Evolutionary conservation across 2,329 filamentous ascomycete genomes (phyloP), one percentile per base, ranked within the genome.

Genomic region (Neopestalotiopsis sp.): DNA sequence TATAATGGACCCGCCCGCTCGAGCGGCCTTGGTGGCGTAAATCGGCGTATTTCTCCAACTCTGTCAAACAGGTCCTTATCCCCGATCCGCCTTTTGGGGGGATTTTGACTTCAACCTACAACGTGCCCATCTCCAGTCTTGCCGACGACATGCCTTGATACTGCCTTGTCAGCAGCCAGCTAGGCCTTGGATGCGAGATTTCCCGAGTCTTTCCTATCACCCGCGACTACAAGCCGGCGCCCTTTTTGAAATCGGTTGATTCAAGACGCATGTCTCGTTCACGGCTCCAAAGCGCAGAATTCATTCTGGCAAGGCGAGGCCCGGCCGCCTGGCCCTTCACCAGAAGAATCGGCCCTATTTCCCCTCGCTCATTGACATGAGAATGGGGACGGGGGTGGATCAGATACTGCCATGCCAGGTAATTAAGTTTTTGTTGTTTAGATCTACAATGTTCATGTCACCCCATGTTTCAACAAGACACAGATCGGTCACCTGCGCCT

Each of bases 311-410:
- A 49, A 64, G 38, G 34, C 61, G 20, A 28, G 61, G 61, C 61
- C 7, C 17, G 38, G 38, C 42, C 61, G n/a, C 38, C 12, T 49
- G 61, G 20, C 45, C 10, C n/a, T 40, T 59, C 57, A 30, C 57
- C 57, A 59, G 20, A 64, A 53, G 42, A 17, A 9, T 62, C 59
- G 59, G 30, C 59, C 59, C 28, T 62, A 17, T 40, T 13, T 42
- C 30, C 59, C 59, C 59, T 62, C 28, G 59, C 59, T n/a, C 59
- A 40, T 30, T n/a, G 5, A 38, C 20, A 45, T 59, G 61, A 53
- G 17, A 38, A 56, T 66, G 64, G 64, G 64, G 45, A 57, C 64
- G 57, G 64, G 64, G 49, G 63, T 32, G 32, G 64, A 66, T 20
- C 42, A 57, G n/a, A 34, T 40, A 5, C 53, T 34, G 42, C 45